Percentiles rank a stretch among this genome's conserved stretches.
Evolutionary conservation across 2,329 filamentous ascomycete species (phyloP).

Genomic region (Blastomyces parvus): DNA sequence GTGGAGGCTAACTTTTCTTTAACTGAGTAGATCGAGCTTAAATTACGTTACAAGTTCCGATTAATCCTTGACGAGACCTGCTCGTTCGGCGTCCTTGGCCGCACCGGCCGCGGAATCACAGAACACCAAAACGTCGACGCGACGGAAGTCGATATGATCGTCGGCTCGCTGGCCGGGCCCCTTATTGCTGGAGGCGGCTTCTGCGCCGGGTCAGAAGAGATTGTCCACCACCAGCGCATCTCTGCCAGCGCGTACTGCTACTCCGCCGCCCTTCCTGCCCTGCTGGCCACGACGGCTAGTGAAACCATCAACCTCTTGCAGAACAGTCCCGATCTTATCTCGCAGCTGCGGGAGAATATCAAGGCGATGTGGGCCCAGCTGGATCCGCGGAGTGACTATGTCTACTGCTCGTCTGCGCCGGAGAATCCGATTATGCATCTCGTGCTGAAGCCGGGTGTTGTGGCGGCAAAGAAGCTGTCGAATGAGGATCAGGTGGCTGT

Average conservation of each 20-base stretch:
- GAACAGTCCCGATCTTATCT: slow-evolving; percentile 71
- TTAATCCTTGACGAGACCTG: slow-evolving; percentile 95
- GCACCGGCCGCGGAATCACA: slow-evolving; percentile 83
- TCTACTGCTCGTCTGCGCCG: slow-evolving; percentile 64
- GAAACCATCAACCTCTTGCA: slow-evolving; percentile 82
- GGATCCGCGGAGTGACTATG: slow-evolving; percentile 89
- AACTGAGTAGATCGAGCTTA: slow-evolving; percentile 63
- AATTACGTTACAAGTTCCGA: slow-evolving; percentile 95
- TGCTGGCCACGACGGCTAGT: slow-evolving; percentile 90
- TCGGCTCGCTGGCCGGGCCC: slow-evolving; percentile 82
- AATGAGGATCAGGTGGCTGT: slow-evolving; percentile 72
- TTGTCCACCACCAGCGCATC: slow-evolving; percentile 93
- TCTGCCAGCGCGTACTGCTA: slow-evolving; percentile 88
- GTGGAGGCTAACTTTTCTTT: slow-evolving; percentile 2
- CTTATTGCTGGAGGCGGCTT: slow-evolving; percentile 91
- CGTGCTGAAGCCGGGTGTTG: slow-evolving; percentile 71
- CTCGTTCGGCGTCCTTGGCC: slow-evolving; percentile 89
- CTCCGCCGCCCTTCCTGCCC: slow-evolving; percentile 85
- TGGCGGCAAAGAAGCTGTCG: slow-evolving; percentile 58
- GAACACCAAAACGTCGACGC: slow-evolving; percentile 96
- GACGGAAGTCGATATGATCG: slow-evolving; percentile 90
- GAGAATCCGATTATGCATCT: slow-evolving; percentile 86
- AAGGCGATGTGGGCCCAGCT: slow-evolving; percentile 76
- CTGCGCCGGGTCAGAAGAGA: slow-evolving; percentile 82
- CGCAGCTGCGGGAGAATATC: slow-evolving; percentile 74